phyloP scores from a whole-genome alignment of 75 land plant genomes.

The Azolla pinnata region DNA sequence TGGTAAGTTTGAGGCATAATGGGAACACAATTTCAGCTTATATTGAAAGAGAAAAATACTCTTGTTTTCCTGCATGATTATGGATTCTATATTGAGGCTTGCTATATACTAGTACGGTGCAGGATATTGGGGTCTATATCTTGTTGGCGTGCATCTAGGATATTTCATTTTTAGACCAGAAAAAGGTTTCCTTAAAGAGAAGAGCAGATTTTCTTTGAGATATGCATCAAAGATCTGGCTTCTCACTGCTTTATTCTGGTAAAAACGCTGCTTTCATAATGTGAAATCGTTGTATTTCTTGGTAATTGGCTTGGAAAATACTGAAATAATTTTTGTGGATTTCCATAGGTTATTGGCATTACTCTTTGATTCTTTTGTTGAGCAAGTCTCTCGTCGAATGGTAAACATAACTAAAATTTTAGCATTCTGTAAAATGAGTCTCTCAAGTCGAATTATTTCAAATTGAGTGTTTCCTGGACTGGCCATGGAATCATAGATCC shows the following conservation, averaged over 20 bases:
- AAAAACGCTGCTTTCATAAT: background rate
- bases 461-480: no score
- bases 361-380: slow-evolving; percentile 55
- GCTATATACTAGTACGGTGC: no score
- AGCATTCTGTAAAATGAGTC: background rate
- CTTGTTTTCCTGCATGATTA: background rate
- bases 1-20: slow-evolving; percentile 33
- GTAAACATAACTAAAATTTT: slow-evolving; percentile 37
- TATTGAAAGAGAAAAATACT: no score
- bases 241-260: slow-evolving; percentile 41
- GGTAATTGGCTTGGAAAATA: background rate
- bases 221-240: slow-evolving; percentile 32
- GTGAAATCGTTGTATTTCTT: background rate
- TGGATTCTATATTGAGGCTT: background rate
- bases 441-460: background rate
- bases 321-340: background rate
- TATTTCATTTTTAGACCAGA: slow-evolving; percentile 28
- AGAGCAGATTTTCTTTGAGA: background rate
- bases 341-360: slow-evolving; percentile 46
- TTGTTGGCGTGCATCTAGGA: slow-evolving; percentile 65
- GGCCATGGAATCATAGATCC: no score
- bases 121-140: slow-evolving; percentile 97
- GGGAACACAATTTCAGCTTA: no score
- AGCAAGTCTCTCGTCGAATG: slow-evolving; percentile 80
- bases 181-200: background rate